These are phyloP conservation scores for Corniculantispora saksenae DNA, from an alignment of 2,329 filamentous ascomycete genomes.

Conservation along the genomic window DNA sequence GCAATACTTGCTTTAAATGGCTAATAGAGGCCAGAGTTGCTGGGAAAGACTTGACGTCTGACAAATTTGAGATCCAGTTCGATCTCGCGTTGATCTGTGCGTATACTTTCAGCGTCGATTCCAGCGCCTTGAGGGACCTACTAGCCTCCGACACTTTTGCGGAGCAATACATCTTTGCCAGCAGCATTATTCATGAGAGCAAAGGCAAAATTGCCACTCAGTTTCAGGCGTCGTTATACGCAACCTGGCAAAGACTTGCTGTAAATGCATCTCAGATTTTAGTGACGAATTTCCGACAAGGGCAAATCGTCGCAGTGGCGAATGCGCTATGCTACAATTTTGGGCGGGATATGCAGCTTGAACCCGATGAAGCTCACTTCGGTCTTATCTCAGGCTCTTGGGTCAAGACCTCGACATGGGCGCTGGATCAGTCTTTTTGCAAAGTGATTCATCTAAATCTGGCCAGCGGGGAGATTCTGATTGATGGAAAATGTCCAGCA, in stretches of 20 bases:
- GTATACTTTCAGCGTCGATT: not conserved
- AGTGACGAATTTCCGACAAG: not conserved
- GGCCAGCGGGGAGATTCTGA: not conserved
- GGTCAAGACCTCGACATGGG: not conserved
- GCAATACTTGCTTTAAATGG: not conserved
- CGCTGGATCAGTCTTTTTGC: fast-evolving
- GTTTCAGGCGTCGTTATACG: not conserved
- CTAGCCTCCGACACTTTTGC: fast-evolving
- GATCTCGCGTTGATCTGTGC: not conserved
- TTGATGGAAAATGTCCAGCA: not conserved
- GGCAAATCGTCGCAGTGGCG: fast-evolving
- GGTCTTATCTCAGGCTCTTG: not conserved
- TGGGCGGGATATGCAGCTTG: not conserved
- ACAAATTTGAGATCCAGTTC: not conserved
- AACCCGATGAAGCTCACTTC: not conserved
- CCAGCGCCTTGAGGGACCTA: not conserved
- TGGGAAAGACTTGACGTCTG: not conserved
- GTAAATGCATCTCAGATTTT: not conserved
- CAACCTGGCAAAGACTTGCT: not conserved
- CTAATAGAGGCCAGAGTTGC: not conserved
- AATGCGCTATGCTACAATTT: not conserved
- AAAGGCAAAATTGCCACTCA: not conserved
- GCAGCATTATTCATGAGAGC: not conserved
- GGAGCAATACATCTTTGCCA: not conserved
- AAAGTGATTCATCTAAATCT: slow-evolving; percentile 20